A percentile compares a stretch with the other conserved stretches of the same genome.
phyloP scores from a whole-genome alignment of 23 red algal genomes.

The Rhodosorus marinus region DNA sequence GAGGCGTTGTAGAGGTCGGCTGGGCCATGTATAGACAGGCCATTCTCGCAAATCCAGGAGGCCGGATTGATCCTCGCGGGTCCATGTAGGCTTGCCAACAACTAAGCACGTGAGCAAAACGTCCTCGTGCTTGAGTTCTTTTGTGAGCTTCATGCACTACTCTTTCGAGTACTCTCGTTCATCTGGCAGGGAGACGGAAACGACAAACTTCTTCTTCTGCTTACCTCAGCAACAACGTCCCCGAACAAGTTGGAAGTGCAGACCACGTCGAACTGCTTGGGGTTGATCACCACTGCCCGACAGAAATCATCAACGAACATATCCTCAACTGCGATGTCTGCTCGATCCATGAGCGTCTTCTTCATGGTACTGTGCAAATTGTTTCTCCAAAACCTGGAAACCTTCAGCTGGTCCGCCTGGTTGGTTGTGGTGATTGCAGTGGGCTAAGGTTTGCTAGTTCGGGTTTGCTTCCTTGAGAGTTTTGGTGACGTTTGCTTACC shows the following conservation, averaged over 20 bases:
- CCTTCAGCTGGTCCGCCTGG: constrained; percentile 65
- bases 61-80: constrained; percentile 26
- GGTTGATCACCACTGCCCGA: constrained; percentile 43
- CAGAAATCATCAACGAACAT: constrained; percentile 87
- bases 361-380: constrained; percentile 40
- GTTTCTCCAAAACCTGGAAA: constrained; percentile 61
- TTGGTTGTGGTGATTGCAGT: too few species aligned
- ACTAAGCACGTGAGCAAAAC: neutral
- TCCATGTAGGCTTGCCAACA: constrained; percentile 34
- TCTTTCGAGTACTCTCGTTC: too few species aligned
- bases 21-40: constrained; percentile 56
- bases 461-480: too few species aligned
- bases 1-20: constrained; percentile 64
- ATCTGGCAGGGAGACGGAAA: too few species aligned
- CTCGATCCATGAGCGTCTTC: constrained; percentile 12
- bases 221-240: constrained; percentile 62
- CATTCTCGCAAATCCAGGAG: constrained; percentile 42
- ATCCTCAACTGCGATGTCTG: constrained; percentile 30
- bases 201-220: too few species aligned
- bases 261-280: constrained; percentile 45
- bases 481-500: neutral
- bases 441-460: neutral
- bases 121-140: too few species aligned
- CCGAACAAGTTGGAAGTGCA: constrained; percentile 79
- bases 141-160: too few species aligned